Base-by-base conservation (phyloP, 2,329 filamentous ascomycete species). In the Fusarium dlaminii region DNA sequence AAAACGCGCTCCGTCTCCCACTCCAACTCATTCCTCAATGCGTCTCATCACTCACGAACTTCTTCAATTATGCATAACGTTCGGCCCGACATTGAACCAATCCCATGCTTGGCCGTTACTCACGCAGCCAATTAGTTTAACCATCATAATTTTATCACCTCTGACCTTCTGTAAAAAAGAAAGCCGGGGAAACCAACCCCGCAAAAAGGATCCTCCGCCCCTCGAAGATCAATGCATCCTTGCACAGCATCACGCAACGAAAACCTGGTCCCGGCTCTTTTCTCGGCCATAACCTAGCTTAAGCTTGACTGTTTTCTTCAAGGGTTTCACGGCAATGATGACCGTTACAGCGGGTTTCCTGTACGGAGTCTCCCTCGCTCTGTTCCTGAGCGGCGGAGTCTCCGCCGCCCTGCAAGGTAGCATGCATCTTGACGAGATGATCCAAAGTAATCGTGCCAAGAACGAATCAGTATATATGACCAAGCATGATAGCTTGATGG, bases 231-330 rank as follows among this genome's bases (percentile, higher is more conserved):
- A 51, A 56, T 48, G 39, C 55, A 73, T 48, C 68, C 68, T 32
- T 54, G 45, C 39, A 68, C 51, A 42, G 37, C 63, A 63, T 72
- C 68, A 63, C 29, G 37, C 37, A 48, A 59, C 48, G 43, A 63
- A 43, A 54, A 69, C 69, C 57, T 65, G 57, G 40, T 39, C 22
- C 69, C 70, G 70, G 70, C 70, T 73, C 65, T 73, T 73, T 73
- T 73, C 70, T 73, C 70, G 70, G 70, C 43, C 64, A 37, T 73
- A 72, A 55, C 54, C 37, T 42, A 14, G 15, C 18, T 40, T 43
- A 22, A 7, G 7, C 29, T 64, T 49, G 24, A 17, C 24, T 46
- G 20, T 5, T 2, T 6, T 45, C 30, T 32, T 17, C 12, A 52
- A 48, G 30, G 30, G 27, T 24, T n/a, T 42, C 13, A 17, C 34